phyloP scores from a whole-genome alignment of 768 basidiomycete genomes.

The Kwoniella bestiolae region DNA sequence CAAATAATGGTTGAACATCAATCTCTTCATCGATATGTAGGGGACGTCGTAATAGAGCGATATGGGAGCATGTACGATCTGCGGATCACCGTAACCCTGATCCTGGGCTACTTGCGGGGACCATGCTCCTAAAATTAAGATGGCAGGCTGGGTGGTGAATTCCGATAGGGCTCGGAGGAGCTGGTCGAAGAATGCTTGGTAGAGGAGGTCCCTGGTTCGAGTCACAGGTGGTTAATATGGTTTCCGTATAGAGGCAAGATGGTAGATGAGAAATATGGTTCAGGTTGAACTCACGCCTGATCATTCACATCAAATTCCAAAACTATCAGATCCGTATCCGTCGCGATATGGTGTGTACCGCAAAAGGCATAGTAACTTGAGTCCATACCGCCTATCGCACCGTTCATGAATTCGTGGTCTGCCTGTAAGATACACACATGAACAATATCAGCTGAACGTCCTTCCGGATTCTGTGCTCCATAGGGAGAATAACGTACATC shows the following conservation, averaged over 20 bases:
- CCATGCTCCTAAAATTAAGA: conserved; percentile 55
- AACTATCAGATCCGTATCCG: conserved; percentile 52
- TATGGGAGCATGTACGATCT: conserved; percentile 53
- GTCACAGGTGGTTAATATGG: not conserved
- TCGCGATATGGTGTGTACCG: conserved; percentile 53
- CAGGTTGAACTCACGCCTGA: conserved; percentile 45
- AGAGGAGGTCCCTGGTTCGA: conserved; percentile 32
- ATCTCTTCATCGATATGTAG: conserved; percentile 52
- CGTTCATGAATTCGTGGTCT: conserved; percentile 48
- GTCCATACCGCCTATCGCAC: conserved; percentile 56
- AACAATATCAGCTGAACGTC: not conserved
- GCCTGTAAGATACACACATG: conserved; percentile 12
- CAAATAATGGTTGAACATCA: conserved; percentile 53
- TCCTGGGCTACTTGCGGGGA: conserved; percentile 49
- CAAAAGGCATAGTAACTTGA: conserved; percentile 57
- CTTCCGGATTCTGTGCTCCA: too few species aligned
- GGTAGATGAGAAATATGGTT: too few species aligned
- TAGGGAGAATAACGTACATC: conserved; percentile 40
- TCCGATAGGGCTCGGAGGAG: conserved; percentile 50
- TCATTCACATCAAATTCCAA: conserved; percentile 57
- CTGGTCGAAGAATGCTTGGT: conserved; percentile 50
- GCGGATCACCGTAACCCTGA: conserved; percentile 55
- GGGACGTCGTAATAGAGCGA: conserved; percentile 54
- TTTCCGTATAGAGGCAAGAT: too few species aligned
- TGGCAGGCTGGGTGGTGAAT: conserved; percentile 49